Conservation (phyloP, 2,329 filamentous ascomycete species). For the Helotiales sp. region DNA sequence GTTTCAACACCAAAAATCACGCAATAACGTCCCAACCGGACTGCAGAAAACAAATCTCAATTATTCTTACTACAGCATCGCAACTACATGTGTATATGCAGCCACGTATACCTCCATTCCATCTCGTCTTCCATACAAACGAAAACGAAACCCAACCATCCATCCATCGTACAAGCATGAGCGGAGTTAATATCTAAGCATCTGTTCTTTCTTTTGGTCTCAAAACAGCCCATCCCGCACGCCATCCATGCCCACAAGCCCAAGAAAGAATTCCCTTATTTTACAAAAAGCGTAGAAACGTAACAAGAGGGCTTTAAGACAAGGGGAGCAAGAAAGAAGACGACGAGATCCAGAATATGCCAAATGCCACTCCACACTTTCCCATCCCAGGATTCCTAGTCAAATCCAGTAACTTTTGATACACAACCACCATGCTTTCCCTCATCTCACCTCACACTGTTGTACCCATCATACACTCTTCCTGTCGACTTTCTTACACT, state of each 20-base stretch:
- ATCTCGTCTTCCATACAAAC: background rate
- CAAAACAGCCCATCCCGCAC: conserved; percentile 28
- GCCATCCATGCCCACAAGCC: background rate
- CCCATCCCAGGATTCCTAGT: conserved; percentile 16
- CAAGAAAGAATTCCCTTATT: conserved; percentile 29
- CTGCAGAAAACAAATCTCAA: background rate
- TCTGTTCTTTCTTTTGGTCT: conserved; percentile 19
- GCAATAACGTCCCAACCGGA: too few relatives aligned
- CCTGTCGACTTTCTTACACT: background rate
- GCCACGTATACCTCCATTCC: background rate
- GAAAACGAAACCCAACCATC: background rate
- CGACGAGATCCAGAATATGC: background rate
- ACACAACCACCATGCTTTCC: conserved; percentile 24
- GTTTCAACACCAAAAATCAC: too few relatives aligned
- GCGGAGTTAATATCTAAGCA: conserved; percentile 25
- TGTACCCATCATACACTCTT: conserved; percentile 8
- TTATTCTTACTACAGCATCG: background rate
- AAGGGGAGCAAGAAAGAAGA: conserved; percentile 27
- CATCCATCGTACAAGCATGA: conserved; percentile 32
- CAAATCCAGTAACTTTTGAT: conserved; percentile 34
- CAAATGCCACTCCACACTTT: background rate
- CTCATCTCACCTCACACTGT: background rate
- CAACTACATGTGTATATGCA: background rate
- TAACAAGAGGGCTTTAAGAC: conserved; percentile 32
- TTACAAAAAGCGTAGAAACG: conserved; percentile 35